Evolutionary conservation across 2,329 filamentous ascomycete genomes (phyloP), one percentile per base, ranked within the genome.

Genomic region (Scytalidium lignicola): DNA sequence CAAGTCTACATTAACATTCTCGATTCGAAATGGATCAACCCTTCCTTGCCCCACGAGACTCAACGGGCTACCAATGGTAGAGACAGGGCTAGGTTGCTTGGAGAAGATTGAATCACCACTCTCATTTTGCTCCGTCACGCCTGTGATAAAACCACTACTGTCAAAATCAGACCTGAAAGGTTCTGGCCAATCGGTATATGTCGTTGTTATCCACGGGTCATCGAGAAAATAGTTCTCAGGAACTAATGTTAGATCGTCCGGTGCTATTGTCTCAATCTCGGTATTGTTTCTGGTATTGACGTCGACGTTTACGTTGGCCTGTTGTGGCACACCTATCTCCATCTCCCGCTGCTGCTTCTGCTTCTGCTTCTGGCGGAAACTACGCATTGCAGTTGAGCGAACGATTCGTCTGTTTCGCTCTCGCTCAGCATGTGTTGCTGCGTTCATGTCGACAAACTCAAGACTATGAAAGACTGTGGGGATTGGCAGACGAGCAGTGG

Each of bases 371-470:
- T 46, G 42, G 2, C 49, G 46, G 22, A 48, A 51, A 29, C 49
- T 51, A 20, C 46, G 48, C 49, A 51, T 51, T 2, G 49, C 49
- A 13, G 44, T 43, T 15, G 49, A 48, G 2, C 49, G 49, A 12
- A 51, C 41, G 19, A 46, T 19, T 43, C 45, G 47, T 26, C 46
- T 43, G 20, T 51, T 48, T 17, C 49, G 42, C 43, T 51, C 22
- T 29, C 37, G 48, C 39, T 51, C 49, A 8, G 26, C 37, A 15
- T 32, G 22, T 3, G 49, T 41, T 2, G 40, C 23, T 20, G 42
- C 18, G 29, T 45, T 48, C 42, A 48, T 46, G 28, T 43, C 46
- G 41, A 51, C 43, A 19, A 51, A 51, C 37, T 48, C 23, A 12
- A 48, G 46, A 26, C 23, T 26, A 5, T 26, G 23, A 10, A 26